phyloP scores from a whole-genome alignment of 2,329 filamentous ascomycete genomes.

The Cladosporium phlei region DNA sequence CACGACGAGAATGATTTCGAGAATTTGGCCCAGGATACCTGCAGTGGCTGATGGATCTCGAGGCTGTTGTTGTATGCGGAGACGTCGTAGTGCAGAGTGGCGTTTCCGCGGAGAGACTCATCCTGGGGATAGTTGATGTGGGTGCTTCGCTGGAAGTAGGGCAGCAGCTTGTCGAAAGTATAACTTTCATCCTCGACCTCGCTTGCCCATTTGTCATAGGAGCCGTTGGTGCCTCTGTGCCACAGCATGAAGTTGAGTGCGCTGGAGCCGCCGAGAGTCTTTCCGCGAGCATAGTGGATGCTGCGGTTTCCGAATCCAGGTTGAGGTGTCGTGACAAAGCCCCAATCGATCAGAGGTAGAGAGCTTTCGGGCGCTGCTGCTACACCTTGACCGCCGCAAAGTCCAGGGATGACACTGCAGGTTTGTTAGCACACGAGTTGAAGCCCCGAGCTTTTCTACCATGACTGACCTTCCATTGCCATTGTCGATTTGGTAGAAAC shows the following conservation, averaged over 20 bases:
- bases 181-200: conserved; percentile 33
- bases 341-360: conserved; percentile 28
- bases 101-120: not conserved
- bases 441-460: not conserved
- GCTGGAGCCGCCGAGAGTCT: conserved; percentile 47
- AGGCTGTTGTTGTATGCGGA: not conserved
- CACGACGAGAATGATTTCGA: conserved; percentile 28
- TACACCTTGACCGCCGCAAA: not conserved
- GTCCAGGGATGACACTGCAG: conserved; percentile 17
- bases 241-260: conserved; percentile 38
- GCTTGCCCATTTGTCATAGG: conserved; percentile 32
- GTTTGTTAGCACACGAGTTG: not conserved
- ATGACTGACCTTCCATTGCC: conserved; percentile 13
- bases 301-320: conserved; percentile 36
- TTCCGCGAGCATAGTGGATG: conserved; percentile 43
- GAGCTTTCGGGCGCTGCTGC: conserved; percentile 22
- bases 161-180: conserved; percentile 32
- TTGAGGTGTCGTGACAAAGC: conserved; percentile 24
- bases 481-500: conserved; percentile 21
- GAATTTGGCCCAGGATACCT: conserved; percentile 29
- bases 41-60: conserved; percentile 20
- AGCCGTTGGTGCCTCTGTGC: conserved; percentile 29
- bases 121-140: not conserved
- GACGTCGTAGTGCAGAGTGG: not conserved
- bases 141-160: conserved; percentile 1